Base-by-base conservation (phyloP, 2,329 filamentous ascomycete species). In the Botrytis fabae region DNA sequence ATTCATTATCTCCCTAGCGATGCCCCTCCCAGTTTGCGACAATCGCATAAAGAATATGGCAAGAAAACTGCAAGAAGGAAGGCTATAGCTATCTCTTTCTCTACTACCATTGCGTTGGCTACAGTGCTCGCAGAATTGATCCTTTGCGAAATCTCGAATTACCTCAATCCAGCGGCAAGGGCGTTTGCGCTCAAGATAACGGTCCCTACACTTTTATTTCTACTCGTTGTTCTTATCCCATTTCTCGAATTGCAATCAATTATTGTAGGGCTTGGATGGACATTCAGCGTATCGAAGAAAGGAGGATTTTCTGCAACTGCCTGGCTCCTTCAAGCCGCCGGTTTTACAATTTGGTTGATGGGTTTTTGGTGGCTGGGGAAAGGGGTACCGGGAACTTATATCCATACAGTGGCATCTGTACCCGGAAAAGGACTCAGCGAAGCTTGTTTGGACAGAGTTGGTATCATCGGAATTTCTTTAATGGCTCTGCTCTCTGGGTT, bases 401-500 rank as follows among this genome's bases (percentile, higher is more conserved):
- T 85, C 70, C 85, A 87, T 74, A 81, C 84, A 75, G 80, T 83
- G 75, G 79, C 82, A 72, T 81, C 82, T 69, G 77, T 84, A 73
- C 80, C 83, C 28, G 77, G 81, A 72, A 77, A 82, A 76, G 75
- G 25, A 78, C 80, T 74, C 44, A 81, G 74, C 60, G 80, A 81
- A 78, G 89, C 86, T 14, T 91, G 88, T 76, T 83, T 91, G 51
- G 89, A 91, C 80, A 83, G 94, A 62, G 90, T 97, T 40, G 94
- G 93, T 20, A 91, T 97, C 59, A 93, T 97, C 75, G 94, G 94
- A 5, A 94, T 96, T 72, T 91, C 92, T 65, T 83, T 96, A 70
- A 97, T 97, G 93, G 94, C 93, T 25, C 86, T 95, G 22, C 85
- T 97, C n/a, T 93, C 93, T 10, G 94, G 94, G 0, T 97, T 97